Conservation (phyloP, 2,329 filamentous ascomycete species). For the Aphanocladium album region DNA sequence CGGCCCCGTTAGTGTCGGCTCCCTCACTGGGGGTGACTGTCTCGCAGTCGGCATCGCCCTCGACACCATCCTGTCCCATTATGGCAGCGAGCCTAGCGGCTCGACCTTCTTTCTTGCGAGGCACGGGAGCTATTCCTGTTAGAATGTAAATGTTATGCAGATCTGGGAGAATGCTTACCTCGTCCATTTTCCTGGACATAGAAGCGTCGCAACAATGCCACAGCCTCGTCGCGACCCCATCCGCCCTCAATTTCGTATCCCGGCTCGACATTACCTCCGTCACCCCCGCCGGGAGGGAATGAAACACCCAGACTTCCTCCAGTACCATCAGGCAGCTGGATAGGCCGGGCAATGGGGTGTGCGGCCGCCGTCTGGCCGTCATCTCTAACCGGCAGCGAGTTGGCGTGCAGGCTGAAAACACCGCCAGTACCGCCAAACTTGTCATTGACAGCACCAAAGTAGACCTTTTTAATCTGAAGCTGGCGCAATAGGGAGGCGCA, state of each 20-base stretch:
- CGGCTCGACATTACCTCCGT: constrained; percentile 67
- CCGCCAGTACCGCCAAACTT: constrained; percentile 95
- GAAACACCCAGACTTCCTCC: constrained; percentile 31
- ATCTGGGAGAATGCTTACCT: constrained; percentile 45
- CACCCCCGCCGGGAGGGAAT: constrained; percentile 36
- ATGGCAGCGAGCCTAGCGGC: constrained; percentile 49
- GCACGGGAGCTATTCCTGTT: constrained; percentile 39
- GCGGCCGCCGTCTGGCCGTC: constrained; percentile 36
- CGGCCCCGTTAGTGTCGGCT: constrained; percentile 1
- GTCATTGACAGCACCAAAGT: constrained; percentile 93
- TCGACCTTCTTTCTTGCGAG: constrained; percentile 51
- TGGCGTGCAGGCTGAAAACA: constrained; percentile 78
- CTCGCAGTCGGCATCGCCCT: constrained; percentile 2
- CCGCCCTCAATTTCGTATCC: constrained; percentile 82
- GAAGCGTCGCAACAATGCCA: constrained; percentile 85
- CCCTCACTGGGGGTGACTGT: constrained; percentile 8
- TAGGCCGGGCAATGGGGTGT: constrained; percentile 31
- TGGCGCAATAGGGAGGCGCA: constrained; percentile 90
- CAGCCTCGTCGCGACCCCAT: constrained; percentile 85
- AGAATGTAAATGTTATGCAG: constrained; percentile 13
- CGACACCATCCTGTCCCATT: constrained; percentile 39
- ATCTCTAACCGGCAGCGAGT: constrained; percentile 40
- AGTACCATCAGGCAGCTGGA: constrained; percentile 32
- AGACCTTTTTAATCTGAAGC: constrained; percentile 81
- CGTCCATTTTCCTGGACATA: constrained; percentile 98